A percentile compares a stretch with the other conserved stretches of the same genome.
phyloP scores from a whole-genome alignment of 345 rosid genomes.

The Bruguiera sexangula region DNA sequence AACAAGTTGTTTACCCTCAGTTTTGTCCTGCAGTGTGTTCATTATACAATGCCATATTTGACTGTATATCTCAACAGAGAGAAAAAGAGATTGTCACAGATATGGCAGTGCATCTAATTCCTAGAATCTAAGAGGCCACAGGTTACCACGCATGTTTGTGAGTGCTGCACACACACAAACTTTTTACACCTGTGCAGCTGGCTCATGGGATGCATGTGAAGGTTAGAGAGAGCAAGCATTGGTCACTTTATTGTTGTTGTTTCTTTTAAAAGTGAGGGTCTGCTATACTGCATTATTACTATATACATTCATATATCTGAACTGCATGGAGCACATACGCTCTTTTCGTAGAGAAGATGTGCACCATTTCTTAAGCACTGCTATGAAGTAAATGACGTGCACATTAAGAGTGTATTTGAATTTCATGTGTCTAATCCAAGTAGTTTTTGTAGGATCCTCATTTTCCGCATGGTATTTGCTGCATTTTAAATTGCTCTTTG shows the following conservation, averaged over 20 bases:
- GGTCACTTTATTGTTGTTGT: no score
- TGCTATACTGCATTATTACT: background rate
- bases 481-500: background rate
- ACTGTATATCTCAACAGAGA: background rate
- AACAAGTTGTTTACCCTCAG: background rate
- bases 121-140: background rate
- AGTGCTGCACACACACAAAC: no score
- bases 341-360: background rate
- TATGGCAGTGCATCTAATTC: background rate
- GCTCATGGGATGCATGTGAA: background rate
- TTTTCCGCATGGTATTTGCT: constrained; percentile 1
- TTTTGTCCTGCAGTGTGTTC: background rate
- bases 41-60: background rate
- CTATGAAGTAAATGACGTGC: background rate
- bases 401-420: background rate
- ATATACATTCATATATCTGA: no score
- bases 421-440: background rate
- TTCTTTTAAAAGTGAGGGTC: background rate
- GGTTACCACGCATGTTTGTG: no score
- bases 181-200: background rate
- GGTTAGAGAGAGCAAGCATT: no score
- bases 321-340: no score
- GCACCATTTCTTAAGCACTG: background rate
- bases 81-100: background rate
- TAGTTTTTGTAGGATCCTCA: background rate